These are phyloP conservation scores for Amanita inopinata DNA, from an alignment of 768 basidiomycete species.

Conservation along the genomic window DNA sequence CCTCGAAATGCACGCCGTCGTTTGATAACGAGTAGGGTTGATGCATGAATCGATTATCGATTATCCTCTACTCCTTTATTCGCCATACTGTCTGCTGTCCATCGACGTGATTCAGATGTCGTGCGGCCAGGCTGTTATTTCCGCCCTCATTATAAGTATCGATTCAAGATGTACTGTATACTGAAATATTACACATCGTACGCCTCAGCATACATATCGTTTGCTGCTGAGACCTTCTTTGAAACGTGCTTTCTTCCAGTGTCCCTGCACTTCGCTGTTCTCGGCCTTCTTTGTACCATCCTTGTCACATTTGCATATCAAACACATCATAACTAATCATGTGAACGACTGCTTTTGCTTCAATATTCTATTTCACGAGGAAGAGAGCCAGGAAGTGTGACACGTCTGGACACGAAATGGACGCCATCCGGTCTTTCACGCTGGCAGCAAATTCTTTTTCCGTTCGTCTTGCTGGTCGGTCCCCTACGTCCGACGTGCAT, in stretches of 20 bases:
- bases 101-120: conserved; percentile 54
- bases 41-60: too few relatives aligned
- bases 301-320: conserved; percentile 67
- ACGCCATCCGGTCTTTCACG: conserved; percentile 76
- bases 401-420: conserved; percentile 52
- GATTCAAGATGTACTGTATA: not conserved
- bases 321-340: conserved; percentile 62
- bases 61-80: too few relatives aligned
- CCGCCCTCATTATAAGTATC: conserved; percentile 57
- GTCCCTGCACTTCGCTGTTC: conserved; percentile 59
- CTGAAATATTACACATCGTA: not conserved
- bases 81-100: conserved; percentile 66
- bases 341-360: conserved; percentile 55
- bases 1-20: too few relatives aligned
- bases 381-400: conserved; percentile 5
- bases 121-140: conserved; percentile 53
- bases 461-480: conserved; percentile 14
- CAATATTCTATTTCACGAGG: conserved; percentile 33
- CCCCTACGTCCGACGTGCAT: not conserved
- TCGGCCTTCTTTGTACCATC: conserved; percentile 78
- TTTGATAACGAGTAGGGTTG: too few relatives aligned
- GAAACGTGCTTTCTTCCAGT: conserved; percentile 50
- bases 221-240: conserved; percentile 50
- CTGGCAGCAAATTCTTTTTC: conserved; percentile 72
- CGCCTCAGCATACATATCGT: too few relatives aligned